Evolutionary conservation across 495 filamentous ascomycete genomes (phyloP).

Genomic region (Elaphomyces granulatus): DNA sequence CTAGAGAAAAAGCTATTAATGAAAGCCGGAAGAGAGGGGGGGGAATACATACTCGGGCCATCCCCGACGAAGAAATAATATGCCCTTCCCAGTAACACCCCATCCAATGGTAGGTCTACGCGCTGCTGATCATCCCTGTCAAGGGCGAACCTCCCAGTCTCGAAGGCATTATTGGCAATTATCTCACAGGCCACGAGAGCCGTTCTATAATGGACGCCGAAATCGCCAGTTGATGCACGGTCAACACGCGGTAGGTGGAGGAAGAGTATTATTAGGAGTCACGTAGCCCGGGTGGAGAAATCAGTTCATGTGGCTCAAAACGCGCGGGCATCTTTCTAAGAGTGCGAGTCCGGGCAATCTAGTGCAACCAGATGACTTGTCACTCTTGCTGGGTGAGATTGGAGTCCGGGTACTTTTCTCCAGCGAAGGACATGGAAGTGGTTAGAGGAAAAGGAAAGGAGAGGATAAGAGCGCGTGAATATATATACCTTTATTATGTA

Average conservation of each 20-base stretch:
- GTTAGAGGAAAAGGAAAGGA: no score
- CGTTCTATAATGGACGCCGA: conserved; percentile 4
- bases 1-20: background rate
- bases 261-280: background rate
- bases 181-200: conserved; percentile 5
- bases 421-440: no score
- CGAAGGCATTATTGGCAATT: conserved; percentile 5
- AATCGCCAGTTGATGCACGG: background rate
- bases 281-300: background rate
- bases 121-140: conserved; percentile 1
- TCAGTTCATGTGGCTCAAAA: no score
- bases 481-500: no score
- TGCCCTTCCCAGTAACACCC: background rate
- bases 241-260: background rate
- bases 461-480: no score
- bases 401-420: no score
- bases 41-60: background rate
- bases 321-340: no score
- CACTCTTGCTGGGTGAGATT: no score
- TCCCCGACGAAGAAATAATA: conserved; percentile 1
- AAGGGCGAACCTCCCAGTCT: conserved; percentile 6
- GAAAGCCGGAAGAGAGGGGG: background rate
- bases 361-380: no score
- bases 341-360: no score
- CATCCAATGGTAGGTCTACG: conserved; percentile 1